Conservation (phyloP, 805 yeast species). For the Teunomyces funiuensis region DNA sequence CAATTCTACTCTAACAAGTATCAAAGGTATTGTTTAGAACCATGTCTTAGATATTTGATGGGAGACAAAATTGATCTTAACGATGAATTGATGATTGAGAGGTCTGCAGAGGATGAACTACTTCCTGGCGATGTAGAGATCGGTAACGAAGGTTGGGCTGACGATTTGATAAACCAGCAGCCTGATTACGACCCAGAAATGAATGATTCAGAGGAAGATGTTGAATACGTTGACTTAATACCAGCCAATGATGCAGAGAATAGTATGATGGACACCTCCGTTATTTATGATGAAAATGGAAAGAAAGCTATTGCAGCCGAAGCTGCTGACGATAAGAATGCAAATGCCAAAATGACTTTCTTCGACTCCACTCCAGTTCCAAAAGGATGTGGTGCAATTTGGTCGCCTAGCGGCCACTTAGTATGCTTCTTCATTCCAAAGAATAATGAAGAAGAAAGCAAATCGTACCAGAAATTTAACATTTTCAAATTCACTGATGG, state of each 20-base stretch:
- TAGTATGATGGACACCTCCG: slow-evolving; percentile 24
- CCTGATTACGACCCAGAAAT: slow-evolving; percentile 25
- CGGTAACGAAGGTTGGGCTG: slow-evolving; percentile 45
- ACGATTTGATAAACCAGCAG: slow-evolving; percentile 39
- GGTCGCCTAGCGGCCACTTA: slow-evolving; percentile 77
- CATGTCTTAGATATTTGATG: slow-evolving; percentile 69
- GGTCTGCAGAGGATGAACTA: slow-evolving; percentile 20
- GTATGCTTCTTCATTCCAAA: slow-evolving; percentile 79
- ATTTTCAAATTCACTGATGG: slow-evolving; percentile 44
- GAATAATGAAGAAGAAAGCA: slow-evolving; percentile 27
- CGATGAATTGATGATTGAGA: slow-evolving; percentile 30
- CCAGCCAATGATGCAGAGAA: slow-evolving; percentile 44
- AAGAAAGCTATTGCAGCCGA: neutral
- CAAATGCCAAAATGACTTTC: slow-evolving; percentile 19
- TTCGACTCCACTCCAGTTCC: slow-evolving; percentile 88
- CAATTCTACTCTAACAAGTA: slow-evolving; percentile 51
- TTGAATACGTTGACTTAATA: slow-evolving; percentile 29
- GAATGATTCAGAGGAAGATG: slow-evolving; percentile 26
- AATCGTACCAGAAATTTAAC: slow-evolving; percentile 49
- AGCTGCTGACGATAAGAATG: slow-evolving; percentile 3
- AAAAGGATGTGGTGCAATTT: slow-evolving; percentile 88
- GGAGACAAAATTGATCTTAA: slow-evolving; percentile 68
- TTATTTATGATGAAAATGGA: slow-evolving; percentile 13
- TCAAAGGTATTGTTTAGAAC: slow-evolving; percentile 74
- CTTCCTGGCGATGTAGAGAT: slow-evolving; percentile 27